Percentiles rank a stretch among this genome's conserved stretches.
Conservation (phyloP, 352 stramenopile genomes). For the Phytophthora citricola region DNA sequence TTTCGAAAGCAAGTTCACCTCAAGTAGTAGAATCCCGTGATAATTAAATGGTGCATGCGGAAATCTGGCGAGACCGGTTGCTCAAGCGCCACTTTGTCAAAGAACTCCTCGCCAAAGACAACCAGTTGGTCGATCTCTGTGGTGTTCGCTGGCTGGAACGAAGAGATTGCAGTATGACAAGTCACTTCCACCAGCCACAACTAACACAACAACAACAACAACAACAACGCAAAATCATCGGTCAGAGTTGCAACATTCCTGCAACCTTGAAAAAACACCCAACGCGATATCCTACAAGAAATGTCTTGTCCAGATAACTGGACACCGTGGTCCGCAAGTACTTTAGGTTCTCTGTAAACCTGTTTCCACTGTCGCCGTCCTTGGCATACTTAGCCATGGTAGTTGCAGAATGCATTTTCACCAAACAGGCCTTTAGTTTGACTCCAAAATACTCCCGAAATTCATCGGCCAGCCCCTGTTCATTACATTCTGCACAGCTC, state of each 20-base stretch:
- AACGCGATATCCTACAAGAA: conserved; percentile 48
- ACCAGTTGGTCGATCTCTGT: conserved; percentile 47
- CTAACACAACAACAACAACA: conserved; percentile 23
- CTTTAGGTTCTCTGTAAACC: conserved; percentile 58
- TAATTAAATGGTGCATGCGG: conserved; percentile 63
- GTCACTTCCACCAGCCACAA: conserved; percentile 73
- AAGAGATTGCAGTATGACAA: conserved; percentile 61
- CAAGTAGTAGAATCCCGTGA: conserved; percentile 62
- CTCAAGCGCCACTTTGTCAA: conserved; percentile 34
- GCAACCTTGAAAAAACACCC: neutral
- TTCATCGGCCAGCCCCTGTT: conserved; percentile 1
- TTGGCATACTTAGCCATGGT: conserved; percentile 36
- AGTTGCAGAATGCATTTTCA: conserved; percentile 59
- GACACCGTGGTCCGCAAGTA: conserved; percentile 56
- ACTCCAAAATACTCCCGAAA: conserved; percentile 61
- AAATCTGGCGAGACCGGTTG: conserved; percentile 43
- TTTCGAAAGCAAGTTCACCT: conserved; percentile 33
- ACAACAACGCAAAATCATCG: conserved; percentile 3
- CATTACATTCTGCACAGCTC: conserved; percentile 27
- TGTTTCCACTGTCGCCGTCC: conserved; percentile 13
- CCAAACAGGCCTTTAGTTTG: conserved; percentile 59
- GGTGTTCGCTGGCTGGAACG: conserved; percentile 33
- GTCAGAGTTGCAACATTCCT: conserved; percentile 7
- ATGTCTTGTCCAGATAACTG: conserved; percentile 49
- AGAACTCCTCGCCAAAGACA: conserved; percentile 54